A percentile compares a stretch with the other conserved stretches of the same genome.
These are phyloP conservation scores for Crithidia thermophila DNA, from an alignment of 208 protist species.

Conservation along the genomic window DNA sequence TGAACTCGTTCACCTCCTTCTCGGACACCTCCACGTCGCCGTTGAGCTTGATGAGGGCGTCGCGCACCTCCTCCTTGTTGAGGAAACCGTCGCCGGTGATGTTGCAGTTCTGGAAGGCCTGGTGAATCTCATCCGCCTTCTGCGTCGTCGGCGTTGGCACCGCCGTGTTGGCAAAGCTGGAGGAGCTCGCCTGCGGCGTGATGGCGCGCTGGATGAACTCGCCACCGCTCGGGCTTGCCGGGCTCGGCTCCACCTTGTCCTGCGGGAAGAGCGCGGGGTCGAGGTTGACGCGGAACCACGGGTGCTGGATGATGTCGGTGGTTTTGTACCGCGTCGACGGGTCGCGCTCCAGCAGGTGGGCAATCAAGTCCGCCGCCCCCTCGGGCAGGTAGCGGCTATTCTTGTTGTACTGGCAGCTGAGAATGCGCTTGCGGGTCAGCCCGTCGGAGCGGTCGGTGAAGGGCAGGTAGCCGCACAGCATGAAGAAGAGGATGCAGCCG, in stretches of 20 bases:
- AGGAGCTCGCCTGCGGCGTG: constrained; percentile 43
- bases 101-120: constrained; percentile 82
- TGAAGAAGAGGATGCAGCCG: constrained; percentile 98
- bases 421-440: constrained; percentile 86
- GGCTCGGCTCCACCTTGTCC: constrained; percentile 28
- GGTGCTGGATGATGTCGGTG: constrained; percentile 73
- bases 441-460: constrained; percentile 93
- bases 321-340: constrained; percentile 69
- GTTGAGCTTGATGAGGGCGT: constrained; percentile 91
- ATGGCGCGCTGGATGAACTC: constrained; percentile 73
- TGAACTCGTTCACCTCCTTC: constrained; percentile 76
- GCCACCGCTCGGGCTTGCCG: constrained; percentile 39
- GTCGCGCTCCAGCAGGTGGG: constrained; percentile 68
- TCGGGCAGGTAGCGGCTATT: constrained; percentile 77
- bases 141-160: constrained; percentile 40
- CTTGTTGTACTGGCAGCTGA: constrained; percentile 85
- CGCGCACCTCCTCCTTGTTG: constrained; percentile 78
- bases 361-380: constrained; percentile 76
- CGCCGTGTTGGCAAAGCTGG: constrained; percentile 25
- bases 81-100: constrained; percentile 81
- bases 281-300: constrained; percentile 84
- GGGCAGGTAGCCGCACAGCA: constrained; percentile 97
- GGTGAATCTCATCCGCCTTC: constrained; percentile 56
- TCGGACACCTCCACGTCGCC: constrained; percentile 56
- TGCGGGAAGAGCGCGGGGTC: constrained; percentile 69